Conservation (phyloP, 768 basidiomycete genomes). For the Suillus decipiens region DNA sequence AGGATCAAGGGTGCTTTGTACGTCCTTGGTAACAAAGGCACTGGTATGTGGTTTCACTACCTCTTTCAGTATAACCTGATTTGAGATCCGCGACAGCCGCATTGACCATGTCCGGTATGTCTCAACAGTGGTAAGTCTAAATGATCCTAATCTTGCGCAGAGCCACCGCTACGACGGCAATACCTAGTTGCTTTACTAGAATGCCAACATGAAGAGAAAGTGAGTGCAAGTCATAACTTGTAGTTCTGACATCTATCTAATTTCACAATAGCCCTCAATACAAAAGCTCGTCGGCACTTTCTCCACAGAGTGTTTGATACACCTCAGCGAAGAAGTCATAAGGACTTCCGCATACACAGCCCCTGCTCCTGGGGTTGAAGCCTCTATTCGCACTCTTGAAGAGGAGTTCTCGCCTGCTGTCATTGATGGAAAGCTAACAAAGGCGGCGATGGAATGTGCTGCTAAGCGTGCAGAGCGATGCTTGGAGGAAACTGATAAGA, state of each 20-base stretch:
- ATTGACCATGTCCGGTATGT: conserved; percentile 68
- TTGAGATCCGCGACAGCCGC: conserved; percentile 43
- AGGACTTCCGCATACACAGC: conserved; percentile 64
- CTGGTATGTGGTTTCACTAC: conserved; percentile 42
- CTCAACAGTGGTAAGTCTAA: conserved; percentile 9
- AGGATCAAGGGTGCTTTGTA: conserved; percentile 95
- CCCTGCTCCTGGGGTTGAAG: conserved; percentile 46
- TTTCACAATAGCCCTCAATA: conserved; percentile 59
- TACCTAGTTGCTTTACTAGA: conserved; percentile 67
- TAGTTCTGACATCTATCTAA: background rate
- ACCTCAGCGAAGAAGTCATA: conserved; percentile 64
- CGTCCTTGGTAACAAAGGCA: conserved; percentile 72
- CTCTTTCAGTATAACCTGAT: background rate
- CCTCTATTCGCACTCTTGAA: conserved; percentile 49
- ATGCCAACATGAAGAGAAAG: conserved; percentile 88
- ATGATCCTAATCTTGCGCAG: conserved; percentile 36
- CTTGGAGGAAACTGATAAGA: conserved; percentile 47
- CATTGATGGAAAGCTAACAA: conserved; percentile 45
- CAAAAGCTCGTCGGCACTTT: conserved; percentile 64
- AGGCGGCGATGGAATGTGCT: conserved; percentile 44
- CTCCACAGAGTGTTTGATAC: conserved; percentile 59
- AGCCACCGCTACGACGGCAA: conserved; percentile 53
- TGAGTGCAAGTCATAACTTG: conserved; percentile 23
- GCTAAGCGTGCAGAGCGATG: conserved; percentile 45
- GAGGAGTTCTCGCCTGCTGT: conserved; percentile 49